phyloP scores from a whole-genome alignment of 2,329 filamentous ascomycete species.

The Diaporthe velutina region DNA sequence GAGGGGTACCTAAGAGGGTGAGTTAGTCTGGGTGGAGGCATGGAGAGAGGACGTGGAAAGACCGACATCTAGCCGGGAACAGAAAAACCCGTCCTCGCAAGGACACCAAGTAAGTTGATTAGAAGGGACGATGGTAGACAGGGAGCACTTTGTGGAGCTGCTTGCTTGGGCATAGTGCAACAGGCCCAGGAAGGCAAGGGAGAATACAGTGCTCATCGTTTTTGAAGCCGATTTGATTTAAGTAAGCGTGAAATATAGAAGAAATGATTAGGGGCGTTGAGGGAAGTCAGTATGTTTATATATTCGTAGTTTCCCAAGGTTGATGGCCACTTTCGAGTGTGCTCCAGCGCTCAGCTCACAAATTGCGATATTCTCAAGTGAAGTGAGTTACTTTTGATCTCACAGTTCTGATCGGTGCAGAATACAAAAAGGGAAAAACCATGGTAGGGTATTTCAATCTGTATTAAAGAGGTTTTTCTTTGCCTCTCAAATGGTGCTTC shows the following conservation, averaged over 20 bases:
- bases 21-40: neutral
- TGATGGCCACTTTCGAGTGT: neutral
- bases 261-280: neutral
- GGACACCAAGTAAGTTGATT: slow-evolving; percentile 43
- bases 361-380: neutral
- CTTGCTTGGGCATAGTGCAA: neutral
- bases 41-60: neutral
- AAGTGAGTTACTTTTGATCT: neutral
- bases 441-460: neutral
- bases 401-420: neutral
- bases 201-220: neutral
- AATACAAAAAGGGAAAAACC: too few species aligned
- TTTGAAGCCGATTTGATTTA: neutral
- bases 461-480: neutral
- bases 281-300: neutral
- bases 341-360: neutral
- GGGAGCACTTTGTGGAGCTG: neutral
- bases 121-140: slow-evolving; percentile 16
- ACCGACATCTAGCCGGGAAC: slow-evolving; percentile 43
- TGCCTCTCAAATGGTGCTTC: neutral
- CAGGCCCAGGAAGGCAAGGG: slow-evolving; percentile 14
- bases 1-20: slow-evolving; percentile 35
- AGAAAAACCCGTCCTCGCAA: slow-evolving; percentile 43
- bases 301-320: neutral
- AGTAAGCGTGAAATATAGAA: neutral